Base-by-base conservation (phyloP, 2,329 filamentous ascomycete species). In the Chaetomium sp. region DNA sequence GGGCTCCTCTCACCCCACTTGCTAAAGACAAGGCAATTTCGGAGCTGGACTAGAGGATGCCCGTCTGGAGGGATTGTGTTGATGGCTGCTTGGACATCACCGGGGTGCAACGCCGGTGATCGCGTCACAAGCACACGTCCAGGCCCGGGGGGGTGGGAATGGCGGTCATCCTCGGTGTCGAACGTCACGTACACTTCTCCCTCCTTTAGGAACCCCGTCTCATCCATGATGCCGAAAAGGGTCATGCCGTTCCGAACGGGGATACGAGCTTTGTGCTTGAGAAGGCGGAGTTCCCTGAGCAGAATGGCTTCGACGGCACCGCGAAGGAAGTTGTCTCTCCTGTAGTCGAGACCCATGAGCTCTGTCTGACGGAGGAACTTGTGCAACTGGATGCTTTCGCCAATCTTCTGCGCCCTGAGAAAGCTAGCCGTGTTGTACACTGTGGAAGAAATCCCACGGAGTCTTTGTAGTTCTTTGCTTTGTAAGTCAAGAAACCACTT, bases 181-280 rank as follows among this genome's bases (percentile, higher is more conserved):
- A 70, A 75, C 0, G 85, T 83, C 60, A 90, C 83, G 70, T 87
- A 93, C 0, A 94, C 83, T 67, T 96, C 80, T 0, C 84, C 84
- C 71, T 91, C 87, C 10, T 82, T 68, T 0, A 96, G 79, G 42
- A 82, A 84, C 0, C 85, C 86, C 0, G 90, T 92, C 75, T 96
- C 92, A 67, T 96, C 92, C 85, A 95, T 90, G 58, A 96, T 82
- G 0, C 92, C 92, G 70, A 92, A 93, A 0, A 96, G 80, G 0
- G 91, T 93, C n/a, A 88, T 83, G 0, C 90, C 92, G 19, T 88
- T 75, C 0, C 83, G 75, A 0, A 96, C 84, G 0, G 85, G 88
- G 38, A 96, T 95, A 1, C 91, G 85, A 0, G 90, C 87, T 61
- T 89, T 90, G 76, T 95, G 87, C 74, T 96, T 96, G 45, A 96